These are phyloP conservation scores for Kalaharituber pfeilii DNA, from an alignment of 2,329 filamentous ascomycete genomes.

Conservation along the genomic window DNA sequence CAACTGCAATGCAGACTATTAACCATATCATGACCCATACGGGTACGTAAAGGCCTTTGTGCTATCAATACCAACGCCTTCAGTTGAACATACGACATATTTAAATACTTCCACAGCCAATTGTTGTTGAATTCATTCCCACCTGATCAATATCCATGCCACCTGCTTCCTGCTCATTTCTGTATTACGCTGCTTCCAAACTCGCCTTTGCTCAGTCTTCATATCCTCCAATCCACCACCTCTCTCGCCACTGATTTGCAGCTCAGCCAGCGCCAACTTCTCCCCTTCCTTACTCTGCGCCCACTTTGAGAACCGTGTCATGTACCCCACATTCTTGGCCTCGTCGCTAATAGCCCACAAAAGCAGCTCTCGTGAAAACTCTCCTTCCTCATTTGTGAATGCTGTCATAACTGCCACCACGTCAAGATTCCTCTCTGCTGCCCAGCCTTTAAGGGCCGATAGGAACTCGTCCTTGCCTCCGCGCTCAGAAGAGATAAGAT, in stretches of 20 bases:
- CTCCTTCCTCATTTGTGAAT: slow-evolving; percentile 33
- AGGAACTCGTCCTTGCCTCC: slow-evolving; percentile 34
- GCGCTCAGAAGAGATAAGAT: slow-evolving; percentile 23
- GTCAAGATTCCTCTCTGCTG: slow-evolving; percentile 41
- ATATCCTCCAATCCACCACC: slow-evolving; percentile 27
- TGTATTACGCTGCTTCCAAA: slow-evolving; percentile 50
- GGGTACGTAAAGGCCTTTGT: too few species aligned
- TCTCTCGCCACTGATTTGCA: slow-evolving; percentile 33
- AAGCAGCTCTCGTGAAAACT: slow-evolving; percentile 49
- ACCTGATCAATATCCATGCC: slow-evolving; percentile 42
- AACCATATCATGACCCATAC: too few species aligned
- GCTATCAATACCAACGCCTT: too few species aligned
- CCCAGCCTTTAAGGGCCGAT: slow-evolving; percentile 35
- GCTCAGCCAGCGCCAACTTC: slow-evolving; percentile 35
- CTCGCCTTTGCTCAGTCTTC: slow-evolving; percentile 35
- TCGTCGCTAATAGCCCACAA: slow-evolving; percentile 42
- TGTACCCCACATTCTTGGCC: slow-evolving; percentile 31
- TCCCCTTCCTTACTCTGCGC: slow-evolving; percentile 26
- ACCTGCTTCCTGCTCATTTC: slow-evolving; percentile 51
- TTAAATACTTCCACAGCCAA: too few species aligned
- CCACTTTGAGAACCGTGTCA: slow-evolving; percentile 36
- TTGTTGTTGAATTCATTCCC: too few species aligned
- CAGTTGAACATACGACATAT: too few species aligned
- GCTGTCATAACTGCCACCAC: slow-evolving; percentile 53
- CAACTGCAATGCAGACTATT: too few species aligned